Evolutionary conservation across 495 filamentous ascomycete species (phyloP), one percentile per base, ranked within the genome.

Genomic region (Daldinia bambusicola): DNA sequence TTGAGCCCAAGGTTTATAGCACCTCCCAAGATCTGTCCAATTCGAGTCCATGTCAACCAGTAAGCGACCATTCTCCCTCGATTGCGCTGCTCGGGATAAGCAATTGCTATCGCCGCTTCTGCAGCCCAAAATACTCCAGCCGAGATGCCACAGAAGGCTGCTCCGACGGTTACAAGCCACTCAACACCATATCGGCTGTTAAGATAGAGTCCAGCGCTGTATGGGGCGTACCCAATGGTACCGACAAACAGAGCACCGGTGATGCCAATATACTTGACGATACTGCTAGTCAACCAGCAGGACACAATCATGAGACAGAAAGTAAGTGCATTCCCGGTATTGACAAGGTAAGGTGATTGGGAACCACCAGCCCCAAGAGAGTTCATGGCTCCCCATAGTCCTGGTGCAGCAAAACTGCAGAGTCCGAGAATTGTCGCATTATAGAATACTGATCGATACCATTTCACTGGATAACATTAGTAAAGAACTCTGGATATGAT

Each of bases 341-440:
- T 90, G 61, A 91, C 86, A 12, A 91, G 83, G 61, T 88, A 85
- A 6, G 90, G 90, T n/a, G 77, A 81, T 61, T 87, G 82, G 34
- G 84, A 81, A 5, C 89, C 89, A 41, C 90, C 90, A 16, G 89
- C 90, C 37, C 90, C 89, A 14, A 91, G 83, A 0, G 85, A 87
- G 77, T 91, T 91, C 87, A 91, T 91, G 12, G 89, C 89, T 30
- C 83, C 84, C 89, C 89, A 91, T 68, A 91, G 86, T 0, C 89
- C 89, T 0, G 89, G 89, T 0, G 88, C 88, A 0, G 86, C 79
- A 67, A 92, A 86, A 70, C 87, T 88, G 79, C 86, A 89, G 16
- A 89, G 65, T 1, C 89, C 89, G 8, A 90, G 82, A 26, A 92
- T 83, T 14, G 87, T 81, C 36, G 88, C 86, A 80, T 90, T 89